Evolutionary conservation across 1,139 yeast species (phyloP), one percentile per base, ranked within the genome.

Genomic region (Kurtzmaniella quercitrusa): DNA sequence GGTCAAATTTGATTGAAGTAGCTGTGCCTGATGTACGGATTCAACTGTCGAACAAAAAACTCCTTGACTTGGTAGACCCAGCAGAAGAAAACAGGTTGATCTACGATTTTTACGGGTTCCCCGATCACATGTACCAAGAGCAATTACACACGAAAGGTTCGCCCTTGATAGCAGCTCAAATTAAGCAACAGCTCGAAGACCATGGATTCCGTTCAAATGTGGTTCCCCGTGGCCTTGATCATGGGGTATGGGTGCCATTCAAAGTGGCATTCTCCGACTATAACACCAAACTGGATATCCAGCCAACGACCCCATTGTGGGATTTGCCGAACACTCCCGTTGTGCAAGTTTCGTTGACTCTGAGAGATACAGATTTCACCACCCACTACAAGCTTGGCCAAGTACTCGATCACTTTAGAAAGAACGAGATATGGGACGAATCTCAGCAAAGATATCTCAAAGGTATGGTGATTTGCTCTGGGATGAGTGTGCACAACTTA

Each of bases 241-340:
- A 86, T 60, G 95, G 95, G 1, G 84, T 75, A 2, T 86, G 93
- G 90, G 89, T 83, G 1, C 91, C 94, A 0, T 72, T 82, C 46
- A 81, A 83, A 54, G 85, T 83, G 21, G 89, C 88, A 2, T 84
- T 85, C 53, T 74, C 81, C 18, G 68, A 72, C 36, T 51, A 66
- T 39, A 59, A 59, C 12, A 50, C 57, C 8, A 44, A 46, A 19
- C 68, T 68, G 33, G 51, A 56, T 14, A 41, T 50, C 3, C 51
- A 49, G 9, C 55, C 55, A 16, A n/a, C n/a, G 10, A 27, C 44
- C 2, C 50, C 47, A 15, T 55, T 54, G 31, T 46, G 75, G 38
- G 76, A 76, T 41, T 64, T 77, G n/a, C 85, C 89, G 1, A 56
- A 65, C 11, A 64, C 67, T 5, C 57, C 70, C 0, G 41, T 57